phyloP scores from a whole-genome alignment of 2,329 filamentous ascomycete genomes.

The Fusarium nanum region DNA sequence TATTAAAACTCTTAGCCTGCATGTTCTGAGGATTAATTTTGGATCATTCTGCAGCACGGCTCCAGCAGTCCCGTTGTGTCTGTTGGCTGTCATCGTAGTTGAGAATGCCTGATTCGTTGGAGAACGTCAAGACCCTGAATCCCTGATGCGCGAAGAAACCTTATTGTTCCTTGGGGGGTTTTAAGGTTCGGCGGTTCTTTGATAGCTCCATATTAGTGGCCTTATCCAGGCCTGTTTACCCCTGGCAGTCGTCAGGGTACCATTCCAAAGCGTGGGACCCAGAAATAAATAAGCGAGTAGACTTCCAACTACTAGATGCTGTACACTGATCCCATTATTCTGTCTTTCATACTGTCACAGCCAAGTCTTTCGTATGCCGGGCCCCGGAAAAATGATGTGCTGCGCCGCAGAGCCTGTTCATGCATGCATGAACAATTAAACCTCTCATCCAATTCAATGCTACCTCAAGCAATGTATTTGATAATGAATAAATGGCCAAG shows the following conservation, averaged over 20 bases:
- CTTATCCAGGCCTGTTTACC: background rate
- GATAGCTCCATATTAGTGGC: background rate
- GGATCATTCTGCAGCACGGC: background rate
- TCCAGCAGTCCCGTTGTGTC: background rate
- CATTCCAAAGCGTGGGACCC: background rate
- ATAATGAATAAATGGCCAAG: conserved; percentile 4
- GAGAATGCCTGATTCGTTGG: background rate
- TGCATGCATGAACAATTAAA: background rate
- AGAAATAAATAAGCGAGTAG: background rate
- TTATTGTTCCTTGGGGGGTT: background rate
- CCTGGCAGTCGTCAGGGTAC: background rate
- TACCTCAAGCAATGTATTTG: background rate
- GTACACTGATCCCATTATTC: background rate
- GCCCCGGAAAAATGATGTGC: background rate
- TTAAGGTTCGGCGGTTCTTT: conserved; percentile 1
- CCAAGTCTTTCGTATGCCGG: background rate
- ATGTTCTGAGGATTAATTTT: background rate
- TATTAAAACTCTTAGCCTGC: background rate
- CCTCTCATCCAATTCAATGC: background rate
- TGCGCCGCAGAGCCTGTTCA: background rate
- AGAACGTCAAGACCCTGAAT: background rate
- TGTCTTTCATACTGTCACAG: background rate
- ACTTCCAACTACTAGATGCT: too few species aligned
- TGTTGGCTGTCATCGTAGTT: background rate
- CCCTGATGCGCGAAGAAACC: background rate